phyloP scores from a whole-genome alignment of 352 stramenopile species.

The Globisporangium recalcitrans region DNA sequence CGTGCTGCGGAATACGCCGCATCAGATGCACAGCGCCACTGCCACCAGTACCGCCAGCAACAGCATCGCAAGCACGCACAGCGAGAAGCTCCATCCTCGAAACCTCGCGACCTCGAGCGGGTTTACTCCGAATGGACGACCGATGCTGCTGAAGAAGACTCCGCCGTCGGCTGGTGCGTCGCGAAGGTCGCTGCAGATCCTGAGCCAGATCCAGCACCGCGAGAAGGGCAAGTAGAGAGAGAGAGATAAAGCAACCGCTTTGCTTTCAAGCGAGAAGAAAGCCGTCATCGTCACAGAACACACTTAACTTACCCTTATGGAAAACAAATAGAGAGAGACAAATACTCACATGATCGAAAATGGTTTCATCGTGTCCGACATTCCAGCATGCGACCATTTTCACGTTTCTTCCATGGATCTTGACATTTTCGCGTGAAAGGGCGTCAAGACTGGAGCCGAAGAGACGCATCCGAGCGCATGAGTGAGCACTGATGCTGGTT shows the following conservation, averaged over 20 bases:
- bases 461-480: background rate
- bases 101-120: slow-evolving; percentile 15
- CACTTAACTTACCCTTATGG: slow-evolving; percentile 3
- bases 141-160: slow-evolving; percentile 44
- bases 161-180: slow-evolving; percentile 63
- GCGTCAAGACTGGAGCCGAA: background rate
- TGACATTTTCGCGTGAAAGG: slow-evolving; percentile 2
- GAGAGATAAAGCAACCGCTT: background rate
- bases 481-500: background rate
- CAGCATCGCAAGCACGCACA: background rate
- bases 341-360: background rate
- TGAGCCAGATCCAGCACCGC: slow-evolving; percentile 76
- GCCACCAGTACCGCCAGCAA: background rate
- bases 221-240: slow-evolving; percentile 21
- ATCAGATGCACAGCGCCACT: slow-evolving; percentile 10
- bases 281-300: background rate
- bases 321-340: background rate
- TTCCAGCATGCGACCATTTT: background rate
- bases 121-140: slow-evolving; percentile 33
- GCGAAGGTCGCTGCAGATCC: slow-evolving; percentile 68
- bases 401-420: slow-evolving; percentile 12
- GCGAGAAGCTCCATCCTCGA: slow-evolving; percentile 14
- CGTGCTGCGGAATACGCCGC: slow-evolving; percentile 25
- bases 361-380: background rate
- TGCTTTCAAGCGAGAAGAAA: background rate